Conservation (phyloP, 768 basidiomycete species). For the Mycena olivaceomarginata region DNA sequence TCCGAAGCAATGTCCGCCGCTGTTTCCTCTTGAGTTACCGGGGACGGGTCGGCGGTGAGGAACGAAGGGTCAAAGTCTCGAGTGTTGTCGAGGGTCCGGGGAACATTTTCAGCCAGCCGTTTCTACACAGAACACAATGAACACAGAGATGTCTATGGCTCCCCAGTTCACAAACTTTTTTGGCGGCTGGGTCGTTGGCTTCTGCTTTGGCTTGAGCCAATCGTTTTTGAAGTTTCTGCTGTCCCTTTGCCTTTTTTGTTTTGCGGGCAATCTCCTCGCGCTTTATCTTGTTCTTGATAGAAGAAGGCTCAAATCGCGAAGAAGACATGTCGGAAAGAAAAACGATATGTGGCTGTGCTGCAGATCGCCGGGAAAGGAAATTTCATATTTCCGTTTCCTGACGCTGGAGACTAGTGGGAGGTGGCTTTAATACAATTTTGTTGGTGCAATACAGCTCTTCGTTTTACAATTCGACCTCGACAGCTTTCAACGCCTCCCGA, state of each 20-base stretch:
- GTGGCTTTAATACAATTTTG: not conserved
- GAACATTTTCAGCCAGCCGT: conserved; percentile 90
- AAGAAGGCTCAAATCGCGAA: conserved; percentile 75
- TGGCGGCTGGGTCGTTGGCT: conserved; percentile 82
- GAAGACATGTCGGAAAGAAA: conserved; percentile 68
- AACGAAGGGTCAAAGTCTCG: conserved; percentile 89
- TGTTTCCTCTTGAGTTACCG: conserved; percentile 70
- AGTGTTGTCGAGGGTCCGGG: conserved; percentile 94
- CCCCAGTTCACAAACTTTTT: conserved; percentile 74
- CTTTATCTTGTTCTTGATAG: conserved; percentile 93
- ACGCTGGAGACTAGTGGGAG: too few species aligned
- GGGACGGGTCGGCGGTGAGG: conserved; percentile 73
- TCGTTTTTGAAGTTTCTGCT: conserved; percentile 87
- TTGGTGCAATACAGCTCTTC: not conserved
- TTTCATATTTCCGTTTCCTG: too few species aligned
- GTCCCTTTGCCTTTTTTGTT: conserved; percentile 84
- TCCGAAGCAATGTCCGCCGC: conserved; percentile 84
- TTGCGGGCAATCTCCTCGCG: conserved; percentile 86
- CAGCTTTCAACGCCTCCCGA: conserved; percentile 22
- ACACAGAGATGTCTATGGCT: not conserved
- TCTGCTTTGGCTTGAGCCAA: conserved; percentile 88
- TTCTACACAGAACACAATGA: conserved; percentile 66
- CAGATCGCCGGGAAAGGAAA: not conserved
- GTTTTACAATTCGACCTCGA: not conserved
- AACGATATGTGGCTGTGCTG: conserved; percentile 17